A percentile compares a stretch with the other conserved stretches of the same genome.
These are phyloP conservation scores for Hyphopichia wangnamkhiaoensis DNA, from an alignment of 1,139 yeast species.

Conservation along the genomic window DNA sequence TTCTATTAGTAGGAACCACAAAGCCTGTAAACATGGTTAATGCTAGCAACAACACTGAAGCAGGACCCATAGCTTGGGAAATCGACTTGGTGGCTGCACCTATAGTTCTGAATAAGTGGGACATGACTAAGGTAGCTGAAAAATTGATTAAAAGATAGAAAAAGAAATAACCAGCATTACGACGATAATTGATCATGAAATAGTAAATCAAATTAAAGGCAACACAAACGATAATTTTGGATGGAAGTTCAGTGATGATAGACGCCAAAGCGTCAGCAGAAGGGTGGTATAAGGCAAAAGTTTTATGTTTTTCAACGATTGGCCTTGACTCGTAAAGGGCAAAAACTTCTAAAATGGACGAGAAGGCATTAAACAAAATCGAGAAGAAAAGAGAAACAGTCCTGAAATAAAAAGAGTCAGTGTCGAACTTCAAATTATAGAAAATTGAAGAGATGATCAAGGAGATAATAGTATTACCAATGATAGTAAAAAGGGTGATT, in stretches of 20 bases:
- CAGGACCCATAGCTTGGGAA: slow-evolving; percentile 65
- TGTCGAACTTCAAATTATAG: slow-evolving; percentile 47
- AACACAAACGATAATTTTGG: slow-evolving; percentile 47
- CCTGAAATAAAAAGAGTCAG: slow-evolving; percentile 56
- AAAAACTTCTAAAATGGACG: slow-evolving; percentile 60
- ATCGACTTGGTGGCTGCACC: slow-evolving; percentile 57
- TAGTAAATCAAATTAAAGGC: slow-evolving; percentile 51
- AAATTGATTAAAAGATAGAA: slow-evolving; percentile 47
- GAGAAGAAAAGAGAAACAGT: slow-evolving; percentile 61
- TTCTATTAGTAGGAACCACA: slow-evolving; percentile 54
- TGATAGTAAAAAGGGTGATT: slow-evolving; percentile 23
- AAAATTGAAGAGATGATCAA: slow-evolving; percentile 50
- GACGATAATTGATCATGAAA: slow-evolving; percentile 58
- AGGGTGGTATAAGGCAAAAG: slow-evolving; percentile 64
- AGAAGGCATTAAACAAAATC: slow-evolving; percentile 55
- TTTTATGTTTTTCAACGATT: slow-evolving; percentile 60
- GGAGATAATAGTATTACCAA: slow-evolving; percentile 32
- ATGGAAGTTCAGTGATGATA: slow-evolving; percentile 59
- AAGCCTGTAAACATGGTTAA: slow-evolving; percentile 62
- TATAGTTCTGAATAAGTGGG: slow-evolving; percentile 59
- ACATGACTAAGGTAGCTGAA: slow-evolving; percentile 51
- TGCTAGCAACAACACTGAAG: slow-evolving; percentile 54
- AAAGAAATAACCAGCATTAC: slow-evolving; percentile 63
- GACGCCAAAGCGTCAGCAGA: slow-evolving; percentile 68
- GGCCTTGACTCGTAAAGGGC: slow-evolving; percentile 58